Base-by-base conservation (phyloP, 805 yeast species). In the Hanseniaspora hatyaiensis region DNA sequence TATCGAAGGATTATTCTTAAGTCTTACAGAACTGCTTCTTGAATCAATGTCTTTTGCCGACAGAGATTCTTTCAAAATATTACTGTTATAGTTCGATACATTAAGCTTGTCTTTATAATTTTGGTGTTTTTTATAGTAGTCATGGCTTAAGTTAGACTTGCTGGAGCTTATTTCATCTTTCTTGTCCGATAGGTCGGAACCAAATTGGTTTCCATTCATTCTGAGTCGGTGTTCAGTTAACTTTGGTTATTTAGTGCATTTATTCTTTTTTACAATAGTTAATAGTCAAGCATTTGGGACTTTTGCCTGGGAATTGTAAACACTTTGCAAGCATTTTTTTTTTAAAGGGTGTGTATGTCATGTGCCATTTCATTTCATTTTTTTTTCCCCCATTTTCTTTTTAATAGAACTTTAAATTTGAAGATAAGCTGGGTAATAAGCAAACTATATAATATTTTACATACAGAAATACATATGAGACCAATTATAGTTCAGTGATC, bases 401-500 rank as follows among this genome's bases (percentile, higher is more conserved):
- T 5, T 15, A 31, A 20, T 28, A 28, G 24, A 12, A 16, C 39
- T 8, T 20, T 34, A 22, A 22, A 3, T 22, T 13, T n/a, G n/a
- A n/a, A n/a, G n/a, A n/a, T n/a, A n/a, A n/a, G n/a, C n/a, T n/a
- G n/a, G n/a, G n/a, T n/a, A n/a, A n/a, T n/a, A n/a, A n/a, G n/a
- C n/a, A n/a, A n/a, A n/a, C n/a, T n/a, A n/a, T n/a, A n/a, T n/a
- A n/a, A n/a, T n/a, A n/a, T n/a, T n/a, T n/a, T n/a, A n/a, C n/a
- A 30, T 30, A 30, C 13, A 30, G 8, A 30, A 8, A 11, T 30
- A 30, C 5, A 33, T 33, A 33, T 6, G 18, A 15, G 6, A 12
- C 11, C 11, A 16, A 11, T 33, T 38, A 34, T 51, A 88, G 70
- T 66, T 87, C 96, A 34, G 80, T 75, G 59, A 88, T 88, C 62